Evolutionary conservation across 2,329 filamentous ascomycete species (phyloP).

Genomic region (Incumbomyces lentus): DNA sequence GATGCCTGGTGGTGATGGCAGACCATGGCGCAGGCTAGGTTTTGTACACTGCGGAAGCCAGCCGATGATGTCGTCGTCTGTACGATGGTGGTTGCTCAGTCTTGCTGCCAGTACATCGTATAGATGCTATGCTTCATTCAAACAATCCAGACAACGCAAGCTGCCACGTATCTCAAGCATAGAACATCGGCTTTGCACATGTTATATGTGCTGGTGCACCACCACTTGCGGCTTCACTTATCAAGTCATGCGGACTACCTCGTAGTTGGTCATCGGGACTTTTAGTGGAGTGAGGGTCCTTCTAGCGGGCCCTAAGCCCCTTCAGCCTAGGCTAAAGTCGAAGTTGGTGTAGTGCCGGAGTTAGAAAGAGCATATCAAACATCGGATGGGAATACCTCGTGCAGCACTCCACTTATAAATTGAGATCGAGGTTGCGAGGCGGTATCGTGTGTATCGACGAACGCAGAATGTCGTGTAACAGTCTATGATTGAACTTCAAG

Average conservation of each 20-base stretch:
- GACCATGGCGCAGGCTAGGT: slow-evolving; percentile 4
- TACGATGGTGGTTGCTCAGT: background rate
- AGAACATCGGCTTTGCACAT: background rate
- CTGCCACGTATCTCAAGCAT: background rate
- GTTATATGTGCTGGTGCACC: too few species aligned
- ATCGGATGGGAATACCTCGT: too few species aligned
- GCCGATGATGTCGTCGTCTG: slow-evolving; percentile 4
- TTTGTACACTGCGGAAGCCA: background rate
- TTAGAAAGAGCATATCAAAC: too few species aligned
- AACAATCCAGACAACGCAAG: too few species aligned
- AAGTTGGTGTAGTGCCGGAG: too few species aligned
- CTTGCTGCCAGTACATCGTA: background rate
- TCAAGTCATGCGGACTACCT: slow-evolving; percentile 6
- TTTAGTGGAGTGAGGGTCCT: background rate
- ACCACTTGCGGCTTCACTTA: background rate
- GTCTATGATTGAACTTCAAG: too few species aligned
- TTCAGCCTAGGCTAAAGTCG: background rate
- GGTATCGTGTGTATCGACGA: too few species aligned
- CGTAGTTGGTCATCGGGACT: slow-evolving; percentile 6
- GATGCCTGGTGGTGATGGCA: slow-evolving; percentile 4
- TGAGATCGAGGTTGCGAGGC: too few species aligned
- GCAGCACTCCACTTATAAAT: too few species aligned
- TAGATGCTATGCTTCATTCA: too few species aligned
- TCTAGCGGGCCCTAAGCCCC: background rate
- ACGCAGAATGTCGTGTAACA: too few species aligned